Evolutionary conservation across 192 early-diverging fungal species (phyloP).

Genomic region (Dimargaris xerosporica): DNA sequence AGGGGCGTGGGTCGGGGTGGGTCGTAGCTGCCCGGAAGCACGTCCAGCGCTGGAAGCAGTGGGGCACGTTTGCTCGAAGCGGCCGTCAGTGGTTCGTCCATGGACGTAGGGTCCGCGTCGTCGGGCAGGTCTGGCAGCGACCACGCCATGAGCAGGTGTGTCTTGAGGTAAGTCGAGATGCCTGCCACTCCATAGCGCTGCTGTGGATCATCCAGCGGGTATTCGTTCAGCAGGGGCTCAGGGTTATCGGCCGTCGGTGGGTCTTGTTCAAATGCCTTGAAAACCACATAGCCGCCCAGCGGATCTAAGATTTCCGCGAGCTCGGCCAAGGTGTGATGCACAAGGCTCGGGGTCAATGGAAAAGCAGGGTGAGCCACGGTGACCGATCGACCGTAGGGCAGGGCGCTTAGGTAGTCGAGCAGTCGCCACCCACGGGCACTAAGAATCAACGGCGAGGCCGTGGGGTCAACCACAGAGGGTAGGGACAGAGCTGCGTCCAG

Average conservation of each 20-base stretch:
- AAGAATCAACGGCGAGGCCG: neutral
- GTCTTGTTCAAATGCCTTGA: neutral
- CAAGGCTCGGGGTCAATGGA: neutral
- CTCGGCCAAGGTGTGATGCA: neutral
- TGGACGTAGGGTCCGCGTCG: too few species aligned
- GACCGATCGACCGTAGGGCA: neutral
- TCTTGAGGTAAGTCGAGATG: conserved; percentile 4
- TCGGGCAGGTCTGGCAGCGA: too few species aligned
- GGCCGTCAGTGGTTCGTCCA: too few species aligned
- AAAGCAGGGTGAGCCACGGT: neutral
- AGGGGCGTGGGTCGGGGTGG: too few species aligned
- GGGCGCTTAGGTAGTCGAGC: neutral
- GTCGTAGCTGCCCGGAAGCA: too few species aligned
- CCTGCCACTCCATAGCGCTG: too few species aligned
- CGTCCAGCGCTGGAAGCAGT: too few species aligned
- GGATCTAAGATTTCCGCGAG: neutral
- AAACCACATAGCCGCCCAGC: neutral
- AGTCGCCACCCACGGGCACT: neutral
- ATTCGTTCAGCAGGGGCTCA: neutral
- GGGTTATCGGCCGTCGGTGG: neutral
- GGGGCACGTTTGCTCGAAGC: too few species aligned
- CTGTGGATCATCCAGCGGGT: neutral
- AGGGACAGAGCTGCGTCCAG: neutral
- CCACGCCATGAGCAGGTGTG: neutral
- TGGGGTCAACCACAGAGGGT: neutral